Conservation (phyloP, 345 rosid species). For the Conringia planisiliqua region DNA sequence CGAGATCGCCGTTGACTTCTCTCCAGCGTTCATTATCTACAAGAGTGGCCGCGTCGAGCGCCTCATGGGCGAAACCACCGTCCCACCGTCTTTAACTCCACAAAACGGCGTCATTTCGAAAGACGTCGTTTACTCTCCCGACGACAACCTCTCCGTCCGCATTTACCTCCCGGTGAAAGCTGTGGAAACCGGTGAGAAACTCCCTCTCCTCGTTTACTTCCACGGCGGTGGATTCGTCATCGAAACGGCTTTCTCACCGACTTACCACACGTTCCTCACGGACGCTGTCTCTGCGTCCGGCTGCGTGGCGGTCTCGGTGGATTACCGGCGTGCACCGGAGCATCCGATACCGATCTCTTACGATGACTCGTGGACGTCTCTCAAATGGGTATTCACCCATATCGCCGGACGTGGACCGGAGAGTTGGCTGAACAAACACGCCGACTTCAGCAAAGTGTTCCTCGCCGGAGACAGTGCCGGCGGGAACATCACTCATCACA, state of each 20-base stretch:
- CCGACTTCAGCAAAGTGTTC: constrained; percentile 45
- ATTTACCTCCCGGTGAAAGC: constrained; percentile 36
- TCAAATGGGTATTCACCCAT: constrained; percentile 57
- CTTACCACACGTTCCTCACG: constrained; percentile 34
- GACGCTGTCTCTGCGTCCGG: constrained; percentile 34
- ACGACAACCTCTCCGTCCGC: constrained; percentile 30
- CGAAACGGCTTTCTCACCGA: constrained; percentile 41
- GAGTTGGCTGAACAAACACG: constrained; percentile 46
- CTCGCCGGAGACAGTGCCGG: constrained; percentile 70
- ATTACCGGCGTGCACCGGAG: constrained; percentile 64
- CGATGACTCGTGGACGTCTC: constrained; percentile 58
- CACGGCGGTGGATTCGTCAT: constrained; percentile 55
- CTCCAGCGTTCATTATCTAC: constrained; percentile 36
- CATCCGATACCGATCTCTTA: constrained; percentile 45
- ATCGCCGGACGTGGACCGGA: constrained; percentile 45
- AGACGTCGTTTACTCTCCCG: constrained; percentile 40
- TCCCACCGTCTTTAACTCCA: constrained; percentile 36
- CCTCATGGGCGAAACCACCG: constrained; percentile 33
- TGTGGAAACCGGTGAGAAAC: constrained; percentile 22
- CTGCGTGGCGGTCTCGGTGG: constrained; percentile 43
- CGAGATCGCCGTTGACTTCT: constrained; percentile 33
- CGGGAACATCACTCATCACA: constrained; percentile 52
- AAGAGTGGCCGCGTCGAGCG: constrained; percentile 54
- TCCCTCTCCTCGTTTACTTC: constrained; percentile 51
- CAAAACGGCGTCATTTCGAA: constrained; percentile 37